Conservation (phyloP, 805 yeast genomes). For the Yarrowia keelungensis region DNA sequence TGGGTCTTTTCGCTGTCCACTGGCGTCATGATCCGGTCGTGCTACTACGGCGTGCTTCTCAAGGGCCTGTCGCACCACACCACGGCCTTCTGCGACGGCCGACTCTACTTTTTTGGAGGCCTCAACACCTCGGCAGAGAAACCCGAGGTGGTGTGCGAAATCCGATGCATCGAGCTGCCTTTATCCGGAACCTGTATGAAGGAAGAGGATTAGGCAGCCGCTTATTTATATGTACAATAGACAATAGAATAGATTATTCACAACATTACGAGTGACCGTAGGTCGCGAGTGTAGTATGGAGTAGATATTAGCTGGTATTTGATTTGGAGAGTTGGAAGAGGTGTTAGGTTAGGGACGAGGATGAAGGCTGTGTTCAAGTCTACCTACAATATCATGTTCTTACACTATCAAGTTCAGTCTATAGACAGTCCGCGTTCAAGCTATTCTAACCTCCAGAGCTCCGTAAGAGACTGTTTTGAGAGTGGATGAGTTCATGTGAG, state of each 20-base stretch:
- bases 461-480: no score
- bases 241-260: conserved; percentile 2
- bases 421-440: no score
- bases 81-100: conserved; percentile 42
- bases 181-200: conserved; percentile 21
- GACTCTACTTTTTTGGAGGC: conserved; percentile 44
- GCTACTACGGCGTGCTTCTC: conserved; percentile 42
- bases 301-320: no score
- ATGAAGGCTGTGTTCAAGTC: no score
- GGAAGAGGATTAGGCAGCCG: conserved; percentile 23
- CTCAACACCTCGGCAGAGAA: conserved; percentile 34
- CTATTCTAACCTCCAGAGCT: no score
- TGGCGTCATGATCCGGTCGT: conserved; percentile 41
- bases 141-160: conserved; percentile 31
- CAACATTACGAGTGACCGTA: no score
- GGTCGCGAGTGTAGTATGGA: no score
- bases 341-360: no score
- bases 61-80: conserved; percentile 44
- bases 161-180: conserved; percentile 38
- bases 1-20: conserved; percentile 41
- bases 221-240: conserved; percentile 35
- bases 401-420: no score
- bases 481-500: no score
- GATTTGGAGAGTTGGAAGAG: no score
- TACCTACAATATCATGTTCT: no score